Percentiles rank a stretch among this genome's conserved stretches.
Conservation (phyloP, 2,329 filamentous ascomycete species). For the Sporothrix sp. region DNA sequence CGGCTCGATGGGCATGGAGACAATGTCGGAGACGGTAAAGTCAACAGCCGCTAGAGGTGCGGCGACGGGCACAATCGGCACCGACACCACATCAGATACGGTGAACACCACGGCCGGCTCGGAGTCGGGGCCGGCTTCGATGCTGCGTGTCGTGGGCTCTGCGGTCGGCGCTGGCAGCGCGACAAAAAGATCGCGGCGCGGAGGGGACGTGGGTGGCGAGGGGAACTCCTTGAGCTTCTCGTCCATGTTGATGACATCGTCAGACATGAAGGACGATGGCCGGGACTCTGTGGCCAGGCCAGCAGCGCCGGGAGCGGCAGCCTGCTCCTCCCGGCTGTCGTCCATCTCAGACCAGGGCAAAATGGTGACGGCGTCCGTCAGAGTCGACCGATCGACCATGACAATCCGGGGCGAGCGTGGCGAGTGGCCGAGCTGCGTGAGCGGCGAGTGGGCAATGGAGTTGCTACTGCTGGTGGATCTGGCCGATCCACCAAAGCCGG, state of each 20-base stretch:
- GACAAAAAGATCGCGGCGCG: constrained; percentile 20
- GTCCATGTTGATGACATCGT: constrained; percentile 26
- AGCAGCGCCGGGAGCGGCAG: neutral
- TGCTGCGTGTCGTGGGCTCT: neutral
- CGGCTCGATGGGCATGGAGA: constrained; percentile 12
- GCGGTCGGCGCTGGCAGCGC: constrained; percentile 24
- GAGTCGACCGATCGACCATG: constrained; percentile 52
- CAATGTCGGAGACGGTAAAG: constrained; percentile 13
- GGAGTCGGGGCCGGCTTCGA: neutral
- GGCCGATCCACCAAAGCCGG: neutral
- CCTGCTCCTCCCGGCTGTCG: neutral
- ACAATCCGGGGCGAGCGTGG: constrained; percentile 40
- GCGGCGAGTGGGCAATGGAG: constrained; percentile 32
- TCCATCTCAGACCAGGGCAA: constrained; percentile 15
- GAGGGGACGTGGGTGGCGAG: constrained; percentile 38
- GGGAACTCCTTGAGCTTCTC: constrained; percentile 46
- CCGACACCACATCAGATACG: constrained; percentile 12
- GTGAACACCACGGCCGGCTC: constrained; percentile 3
- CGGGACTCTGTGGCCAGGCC: constrained; percentile 3
- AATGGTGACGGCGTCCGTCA: constrained; percentile 49
- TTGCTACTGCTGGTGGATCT: constrained; percentile 6
- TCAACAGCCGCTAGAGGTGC: neutral
- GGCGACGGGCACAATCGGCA: constrained; percentile 10
- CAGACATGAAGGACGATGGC: constrained; percentile 14
- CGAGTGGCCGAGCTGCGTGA: constrained; percentile 39